Evolutionary conservation across 345 rosid species (phyloP), one percentile per base, ranked within the genome.

Genomic region (Ailanthus altissimus): DNA sequence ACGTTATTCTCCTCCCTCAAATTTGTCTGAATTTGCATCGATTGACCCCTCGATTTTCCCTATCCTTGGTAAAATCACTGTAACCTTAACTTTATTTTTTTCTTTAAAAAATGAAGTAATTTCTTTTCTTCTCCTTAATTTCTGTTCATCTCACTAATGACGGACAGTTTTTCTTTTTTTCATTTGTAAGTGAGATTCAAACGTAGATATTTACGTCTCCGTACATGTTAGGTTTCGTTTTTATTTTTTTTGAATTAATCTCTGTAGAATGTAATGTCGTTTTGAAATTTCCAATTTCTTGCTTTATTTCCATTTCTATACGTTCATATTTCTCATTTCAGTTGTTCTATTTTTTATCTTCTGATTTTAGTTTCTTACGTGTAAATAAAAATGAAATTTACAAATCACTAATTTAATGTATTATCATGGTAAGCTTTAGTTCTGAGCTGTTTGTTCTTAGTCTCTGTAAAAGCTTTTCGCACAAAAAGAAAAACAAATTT

Each of bases 1-100:
- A 9, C 59, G 70, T 21, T 50, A 32, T 71, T 79, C 67, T 57
- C 79, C 67, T 49, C 57, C 79, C 25, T 65, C 63, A 72, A 38
- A 38, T 25, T 65, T 49, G 3, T 25, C 77, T n/a, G 69, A 65
- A 75, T 76, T 71, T 72, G 26, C 79, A 5, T 76, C 47, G 42
- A 49, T 28, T 40, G 63, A 13, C 74, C 77, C 64, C 63, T 25
- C 57, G 76, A 50, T 58, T 80, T 36, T 70, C 83, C 72, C 83
- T 58, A 76, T 45, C 74, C 50, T 18, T 43, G 79, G 83, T 80
- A 56, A 75, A 42, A 21, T 53, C 6, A 69, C 6, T 0, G 2
- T 16, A 15, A 20, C 1, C 42, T 40, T 32, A 32, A 32, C 23
- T 23, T 28, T 72, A 40, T 12, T 49, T 15, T 28, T 72, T 15